Percentiles rank a stretch among this genome's conserved stretches.
Evolutionary conservation across 768 basidiomycete genomes (phyloP).

Genomic region (Suillus lakei): DNA sequence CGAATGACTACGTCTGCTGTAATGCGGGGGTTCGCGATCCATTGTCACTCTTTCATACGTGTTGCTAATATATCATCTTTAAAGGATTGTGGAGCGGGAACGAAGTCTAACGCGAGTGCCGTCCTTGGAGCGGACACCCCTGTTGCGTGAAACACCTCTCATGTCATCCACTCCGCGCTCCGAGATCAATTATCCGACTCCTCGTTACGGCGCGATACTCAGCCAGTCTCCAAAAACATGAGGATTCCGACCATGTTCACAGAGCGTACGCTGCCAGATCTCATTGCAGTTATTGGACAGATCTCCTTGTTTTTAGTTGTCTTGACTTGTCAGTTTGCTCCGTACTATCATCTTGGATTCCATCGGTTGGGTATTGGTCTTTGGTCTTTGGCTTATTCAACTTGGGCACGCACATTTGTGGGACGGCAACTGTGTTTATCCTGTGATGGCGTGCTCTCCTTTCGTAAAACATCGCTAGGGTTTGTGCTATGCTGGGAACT

Average conservation of each 20-base stretch:
- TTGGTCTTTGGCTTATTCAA: background rate
- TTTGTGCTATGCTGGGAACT: no score
- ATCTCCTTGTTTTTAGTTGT: background rate
- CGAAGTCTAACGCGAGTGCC: conserved; percentile 36
- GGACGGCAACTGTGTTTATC: background rate
- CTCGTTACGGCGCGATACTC: conserved; percentile 2
- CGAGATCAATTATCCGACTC: background rate
- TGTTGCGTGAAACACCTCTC: conserved; percentile 26
- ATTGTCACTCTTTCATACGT: background rate
- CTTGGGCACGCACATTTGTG: background rate
- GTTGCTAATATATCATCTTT: background rate
- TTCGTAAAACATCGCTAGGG: background rate
- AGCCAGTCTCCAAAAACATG: conserved; percentile 11
- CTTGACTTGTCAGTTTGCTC: background rate
- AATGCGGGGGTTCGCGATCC: conserved; percentile 68
- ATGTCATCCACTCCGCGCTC: background rate
- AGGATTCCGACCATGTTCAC: background rate
- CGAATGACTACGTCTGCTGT: conserved; percentile 73
- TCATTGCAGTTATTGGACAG: background rate
- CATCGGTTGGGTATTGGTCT: background rate
- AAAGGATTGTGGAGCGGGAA: conserved; percentile 61
- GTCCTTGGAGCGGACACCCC: conserved; percentile 41
- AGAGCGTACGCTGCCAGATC: no score
- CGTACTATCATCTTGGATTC: background rate
- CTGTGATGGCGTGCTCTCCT: background rate